Conservation (phyloP, 768 basidiomycete species). For the Collybiopsis luxurians region DNA sequence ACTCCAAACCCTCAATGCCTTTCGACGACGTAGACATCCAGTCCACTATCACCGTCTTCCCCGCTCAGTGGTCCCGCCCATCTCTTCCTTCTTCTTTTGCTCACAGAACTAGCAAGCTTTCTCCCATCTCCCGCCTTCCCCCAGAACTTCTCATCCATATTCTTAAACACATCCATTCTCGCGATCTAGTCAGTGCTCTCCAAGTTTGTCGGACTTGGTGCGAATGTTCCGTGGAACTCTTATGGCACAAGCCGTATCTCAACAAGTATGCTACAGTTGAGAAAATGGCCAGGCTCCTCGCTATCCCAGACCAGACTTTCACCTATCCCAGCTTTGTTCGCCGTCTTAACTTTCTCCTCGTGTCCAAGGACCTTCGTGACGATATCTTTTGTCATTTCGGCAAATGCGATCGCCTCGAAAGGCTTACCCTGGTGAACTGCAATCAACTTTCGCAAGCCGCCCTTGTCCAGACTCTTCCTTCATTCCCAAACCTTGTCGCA, state of each 20-base stretch:
- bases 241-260: conserved; percentile 91
- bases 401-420: conserved; percentile 78
- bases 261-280: conserved; percentile 65
- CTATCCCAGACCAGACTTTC: conserved; percentile 68
- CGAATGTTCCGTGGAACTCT: conserved; percentile 90
- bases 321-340: conserved; percentile 86
- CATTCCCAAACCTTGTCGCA: conserved; percentile 76
- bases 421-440: conserved; percentile 85
- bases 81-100: conserved; percentile 9
- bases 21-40: conserved; percentile 31
- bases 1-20: conserved; percentile 46
- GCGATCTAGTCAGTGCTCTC: conserved; percentile 72
- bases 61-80: conserved; percentile 64
- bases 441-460: conserved; percentile 60
- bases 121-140: conserved; percentile 70
- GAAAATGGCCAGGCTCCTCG: conserved; percentile 75
- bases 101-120: conserved; percentile 30
- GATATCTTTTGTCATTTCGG: conserved; percentile 69
- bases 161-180: conserved; percentile 76
- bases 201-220: conserved; percentile 92
- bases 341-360: conserved; percentile 82
- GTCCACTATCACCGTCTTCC: conserved; percentile 45
- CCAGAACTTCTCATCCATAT: conserved; percentile 93
- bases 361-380: conserved; percentile 70
- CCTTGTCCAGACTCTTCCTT: conserved; percentile 62